A percentile compares a stretch with the other conserved stretches of the same genome.
Conservation (phyloP, 306 rosid genomes). For the Senna tora region DNA sequence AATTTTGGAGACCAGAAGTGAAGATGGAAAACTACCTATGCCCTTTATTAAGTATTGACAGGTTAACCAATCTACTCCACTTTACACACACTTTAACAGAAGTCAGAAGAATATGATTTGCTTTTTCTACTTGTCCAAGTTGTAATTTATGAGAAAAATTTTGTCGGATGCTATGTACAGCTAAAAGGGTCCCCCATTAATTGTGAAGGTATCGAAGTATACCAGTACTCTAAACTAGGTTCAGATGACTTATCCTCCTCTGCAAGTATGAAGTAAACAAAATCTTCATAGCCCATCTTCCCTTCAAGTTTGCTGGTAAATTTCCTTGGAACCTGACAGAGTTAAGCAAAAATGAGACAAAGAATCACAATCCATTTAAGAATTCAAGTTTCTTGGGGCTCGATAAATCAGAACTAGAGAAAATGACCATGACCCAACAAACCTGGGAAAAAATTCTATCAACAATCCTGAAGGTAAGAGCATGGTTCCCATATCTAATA, state of each 20-base stretch:
- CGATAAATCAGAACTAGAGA: conserved; percentile 27
- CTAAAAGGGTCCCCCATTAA: conserved; percentile 32
- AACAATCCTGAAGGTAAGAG: conserved; percentile 98
- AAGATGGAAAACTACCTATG: background rate
- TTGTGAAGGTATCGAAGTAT: conserved; percentile 43
- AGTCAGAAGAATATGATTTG: conserved; percentile 34
- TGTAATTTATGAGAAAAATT: conserved; percentile 32
- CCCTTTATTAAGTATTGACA: background rate
- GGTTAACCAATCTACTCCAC: background rate
- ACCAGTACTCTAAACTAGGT: conserved; percentile 99
- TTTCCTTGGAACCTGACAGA: conserved; percentile 79
- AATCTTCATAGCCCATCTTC: conserved; percentile 98
- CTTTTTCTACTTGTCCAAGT: conserved; percentile 30
- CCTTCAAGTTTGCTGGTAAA: conserved; percentile 92
- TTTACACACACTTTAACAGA: background rate
- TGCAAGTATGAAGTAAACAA: conserved; percentile 94
- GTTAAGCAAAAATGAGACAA: conserved; percentile 23
- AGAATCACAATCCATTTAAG: conserved; percentile 3
- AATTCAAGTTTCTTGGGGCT: background rate
- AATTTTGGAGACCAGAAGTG: background rate
- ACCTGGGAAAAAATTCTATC: conserved; percentile 99
- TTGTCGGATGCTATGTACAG: conserved; percentile 9
- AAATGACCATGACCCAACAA: conserved; percentile 40
- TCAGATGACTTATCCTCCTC: conserved; percentile 98
- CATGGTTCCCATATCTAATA: conserved; percentile 98